phyloP scores from a whole-genome alignment of 164 flowering plant species.

The Berberis vulgaris region DNA sequence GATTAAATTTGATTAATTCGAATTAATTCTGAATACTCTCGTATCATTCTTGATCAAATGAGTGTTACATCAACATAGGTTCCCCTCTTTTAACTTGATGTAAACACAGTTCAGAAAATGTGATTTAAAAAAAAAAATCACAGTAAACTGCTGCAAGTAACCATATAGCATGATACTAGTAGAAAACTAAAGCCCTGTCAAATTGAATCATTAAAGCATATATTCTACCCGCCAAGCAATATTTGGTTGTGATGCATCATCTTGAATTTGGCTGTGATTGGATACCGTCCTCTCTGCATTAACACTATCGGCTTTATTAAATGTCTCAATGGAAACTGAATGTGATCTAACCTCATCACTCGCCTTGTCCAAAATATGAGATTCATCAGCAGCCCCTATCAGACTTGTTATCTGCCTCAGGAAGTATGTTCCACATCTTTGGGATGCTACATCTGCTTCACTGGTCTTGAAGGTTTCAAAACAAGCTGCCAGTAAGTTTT shows the following conservation, averaged over 20 bases:
- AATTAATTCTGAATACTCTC: no score
- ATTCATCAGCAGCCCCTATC: constrained; percentile 24
- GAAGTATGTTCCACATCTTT: constrained; percentile 49
- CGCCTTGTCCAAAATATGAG: constrained; percentile 12
- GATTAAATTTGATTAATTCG: no score
- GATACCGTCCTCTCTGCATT: constrained; percentile 15
- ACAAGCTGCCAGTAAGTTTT: constrained; percentile 56
- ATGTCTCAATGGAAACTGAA: constrained; percentile 15
- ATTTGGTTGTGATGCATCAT: constrained; percentile 17
- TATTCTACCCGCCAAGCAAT: constrained; percentile 42
- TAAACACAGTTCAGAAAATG: no score
- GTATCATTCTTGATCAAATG: no score
- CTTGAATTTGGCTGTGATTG: constrained; percentile 16
- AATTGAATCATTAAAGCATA: no score
- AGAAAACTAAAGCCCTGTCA: no score
- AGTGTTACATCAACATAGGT: no score
- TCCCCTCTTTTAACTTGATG: no score
- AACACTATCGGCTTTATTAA: constrained; percentile 13
- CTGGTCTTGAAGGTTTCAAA: constrained; percentile 54
- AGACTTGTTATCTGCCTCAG: constrained; percentile 49
- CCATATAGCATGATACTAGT: no score
- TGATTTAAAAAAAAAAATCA: no score
- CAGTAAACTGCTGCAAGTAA: no score
- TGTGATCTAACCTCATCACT: constrained; percentile 20
- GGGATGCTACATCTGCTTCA: constrained; percentile 30